Evolutionary conservation across 306 rosid species (phyloP).

Genomic region (Arachis hypogaea): DNA sequence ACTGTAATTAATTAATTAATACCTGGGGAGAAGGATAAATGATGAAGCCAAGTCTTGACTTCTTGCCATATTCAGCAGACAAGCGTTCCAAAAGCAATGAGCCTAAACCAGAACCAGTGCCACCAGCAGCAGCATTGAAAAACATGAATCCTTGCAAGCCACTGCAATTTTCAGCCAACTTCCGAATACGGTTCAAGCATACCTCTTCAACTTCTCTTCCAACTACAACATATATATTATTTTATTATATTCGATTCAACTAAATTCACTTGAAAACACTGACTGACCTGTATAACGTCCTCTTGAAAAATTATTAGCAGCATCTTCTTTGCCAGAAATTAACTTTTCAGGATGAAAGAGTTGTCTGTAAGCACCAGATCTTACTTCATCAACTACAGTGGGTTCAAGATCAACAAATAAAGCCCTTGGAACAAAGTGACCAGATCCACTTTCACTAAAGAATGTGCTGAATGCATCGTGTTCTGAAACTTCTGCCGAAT

Average conservation of each 20-base stretch:
- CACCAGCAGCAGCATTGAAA: constrained; percentile 83
- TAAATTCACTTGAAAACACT: not conserved
- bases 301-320: constrained; percentile 78
- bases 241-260: no score
- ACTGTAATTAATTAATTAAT: no score
- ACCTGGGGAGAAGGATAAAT: constrained; percentile 90
- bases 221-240: constrained; percentile 48
- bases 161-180: constrained; percentile 73
- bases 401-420: constrained; percentile 79
- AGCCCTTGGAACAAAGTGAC: constrained; percentile 76
- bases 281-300: constrained; percentile 71
- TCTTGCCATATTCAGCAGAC: constrained; percentile 72
- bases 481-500: constrained; percentile 41
- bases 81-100: constrained; percentile 73
- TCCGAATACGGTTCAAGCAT: constrained; percentile 66
- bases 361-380: constrained; percentile 64
- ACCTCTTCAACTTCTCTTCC: constrained; percentile 70
- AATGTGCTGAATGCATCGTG: constrained; percentile 75
- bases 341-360: constrained; percentile 79
- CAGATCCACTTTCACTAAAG: constrained; percentile 71
- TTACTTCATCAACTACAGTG: constrained; percentile 68
- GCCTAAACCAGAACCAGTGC: constrained; percentile 84
- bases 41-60: constrained; percentile 75
- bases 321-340: constrained; percentile 81
- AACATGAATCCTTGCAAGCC: constrained; percentile 83